Evolutionary conservation across 139 green algal genomes (phyloP).

Genomic region (Haematococcus sp.): DNA sequence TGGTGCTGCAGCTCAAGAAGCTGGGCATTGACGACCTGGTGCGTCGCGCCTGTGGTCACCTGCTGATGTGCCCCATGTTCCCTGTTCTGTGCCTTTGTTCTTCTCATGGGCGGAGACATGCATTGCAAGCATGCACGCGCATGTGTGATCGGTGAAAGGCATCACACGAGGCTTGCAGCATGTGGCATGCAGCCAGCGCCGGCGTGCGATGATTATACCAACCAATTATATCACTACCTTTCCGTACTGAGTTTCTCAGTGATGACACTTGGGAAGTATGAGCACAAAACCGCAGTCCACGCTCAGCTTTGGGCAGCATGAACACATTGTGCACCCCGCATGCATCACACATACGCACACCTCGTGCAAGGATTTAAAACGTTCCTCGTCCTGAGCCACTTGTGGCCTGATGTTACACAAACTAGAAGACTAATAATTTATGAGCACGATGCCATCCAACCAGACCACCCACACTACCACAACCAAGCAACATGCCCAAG

Average conservation of each 20-base stretch:
- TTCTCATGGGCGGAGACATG: too few species aligned
- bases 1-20: conserved; percentile 99
- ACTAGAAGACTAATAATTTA: conserved; percentile 36
- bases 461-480: neutral
- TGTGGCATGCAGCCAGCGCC: too few species aligned
- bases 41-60: conserved; percentile 7
- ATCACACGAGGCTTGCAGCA: too few species aligned
- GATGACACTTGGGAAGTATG: conserved; percentile 5
- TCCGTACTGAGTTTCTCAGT: conserved; percentile 7
- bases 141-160: too few species aligned
- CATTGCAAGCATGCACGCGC: too few species aligned
- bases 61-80: neutral
- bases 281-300: neutral
- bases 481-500: neutral
- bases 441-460: conserved; percentile 5
- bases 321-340: too few species aligned
- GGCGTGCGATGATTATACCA: conserved; percentile 2
- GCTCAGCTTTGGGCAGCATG: too few species aligned
- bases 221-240: conserved; percentile 14
- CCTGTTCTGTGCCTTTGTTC: too few species aligned
- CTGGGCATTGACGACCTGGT: conserved; percentile 99
- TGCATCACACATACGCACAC: too few species aligned
- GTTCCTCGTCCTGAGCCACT: conserved; percentile 74
- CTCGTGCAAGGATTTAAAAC: conserved; percentile 47
- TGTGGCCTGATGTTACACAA: neutral